Evolutionary conservation across 2,329 filamentous ascomycete genomes (phyloP), one percentile per base, ranked within the genome.

Genomic region (Curvularia lunata): DNA sequence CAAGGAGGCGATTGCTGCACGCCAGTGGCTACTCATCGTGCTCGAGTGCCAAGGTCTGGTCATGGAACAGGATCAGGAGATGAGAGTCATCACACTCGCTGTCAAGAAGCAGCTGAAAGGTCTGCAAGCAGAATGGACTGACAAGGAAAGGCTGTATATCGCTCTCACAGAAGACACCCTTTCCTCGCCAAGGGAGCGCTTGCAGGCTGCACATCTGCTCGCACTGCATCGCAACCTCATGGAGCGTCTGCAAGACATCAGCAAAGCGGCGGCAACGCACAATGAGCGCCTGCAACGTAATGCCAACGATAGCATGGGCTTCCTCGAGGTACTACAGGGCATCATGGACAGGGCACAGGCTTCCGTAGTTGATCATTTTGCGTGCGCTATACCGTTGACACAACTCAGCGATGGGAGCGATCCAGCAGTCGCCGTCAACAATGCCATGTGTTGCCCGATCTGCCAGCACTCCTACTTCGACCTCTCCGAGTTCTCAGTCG

Each of bases 381-480:
- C 69, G 3, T 70, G 66, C 48, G 66, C 65, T 4, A 43, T 67
- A 19, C 60, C 64, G 1, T 51, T 68, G 1, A 42, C 63, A 9
- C 42, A 19, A 10, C 47, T 67, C 30, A 38, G 19, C 27, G 9
- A 19, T 19, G 37, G 46, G 4, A 34, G 46, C 2, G 46, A 46
- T 19, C 1, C 42, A 7, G 48, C 42, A 19, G 46, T 48, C 5
- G 3, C 53, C 6, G 48, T 55, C 8, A 61, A 68, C 2, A 63
- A 62, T n/a, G 58, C 58, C 12, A 54, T 56, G 13, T 53, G 52
- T n/a, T 62, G 58, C 50, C 58, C 63, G 0, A 56, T 71, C 13
- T 71, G 69, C 45, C 69, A 64, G n/a, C 56, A 65, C 27, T 60
- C 61, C 1, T 67, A 68, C 51, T 59, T 62, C 1, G 64, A 62